Percentiles rank a stretch among this genome's conserved stretches.
phyloP scores from a whole-genome alignment of 148 eudicot species.

The Dianthus caryophyllus region DNA sequence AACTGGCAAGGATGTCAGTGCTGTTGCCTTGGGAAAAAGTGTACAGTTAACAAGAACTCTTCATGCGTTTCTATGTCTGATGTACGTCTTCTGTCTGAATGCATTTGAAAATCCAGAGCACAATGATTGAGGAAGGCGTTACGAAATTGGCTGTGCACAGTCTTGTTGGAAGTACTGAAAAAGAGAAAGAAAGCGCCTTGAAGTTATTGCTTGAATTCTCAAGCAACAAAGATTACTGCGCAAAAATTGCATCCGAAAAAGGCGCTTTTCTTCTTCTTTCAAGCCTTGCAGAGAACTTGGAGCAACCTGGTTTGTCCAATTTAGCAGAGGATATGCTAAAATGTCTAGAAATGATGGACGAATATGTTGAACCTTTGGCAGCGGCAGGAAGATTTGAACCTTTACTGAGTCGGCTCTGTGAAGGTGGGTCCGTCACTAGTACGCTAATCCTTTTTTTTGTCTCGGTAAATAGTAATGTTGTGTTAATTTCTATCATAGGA shows the following conservation, averaged over 20 bases:
- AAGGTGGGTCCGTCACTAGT: slow-evolving; percentile 32
- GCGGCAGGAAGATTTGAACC: slow-evolving; percentile 68
- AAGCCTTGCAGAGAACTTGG: slow-evolving; percentile 58
- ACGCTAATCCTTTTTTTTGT: neutral
- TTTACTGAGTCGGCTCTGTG: slow-evolving; percentile 43
- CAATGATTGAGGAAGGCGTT: slow-evolving; percentile 54
- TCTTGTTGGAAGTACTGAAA: slow-evolving; percentile 51
- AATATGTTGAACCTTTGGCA: slow-evolving; percentile 50
- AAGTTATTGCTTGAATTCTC: slow-evolving; percentile 54
- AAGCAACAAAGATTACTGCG: slow-evolving; percentile 41
- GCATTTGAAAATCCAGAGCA: slow-evolving; percentile 26
- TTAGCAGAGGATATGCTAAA: slow-evolving; percentile 52
- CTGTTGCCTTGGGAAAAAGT: neutral
- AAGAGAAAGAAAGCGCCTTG: slow-evolving; percentile 54
- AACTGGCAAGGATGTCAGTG: neutral
- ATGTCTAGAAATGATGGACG: slow-evolving; percentile 44
- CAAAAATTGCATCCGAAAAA: slow-evolving; percentile 59
- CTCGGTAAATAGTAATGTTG: neutral
- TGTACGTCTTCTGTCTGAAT: slow-evolving; percentile 2
- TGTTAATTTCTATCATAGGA: neutral
- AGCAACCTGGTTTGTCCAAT: slow-evolving; percentile 49
- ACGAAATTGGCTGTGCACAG: slow-evolving; percentile 53
- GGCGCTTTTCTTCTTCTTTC: slow-evolving; percentile 63
- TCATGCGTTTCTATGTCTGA: neutral
- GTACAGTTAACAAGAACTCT: too few relatives aligned